Base-by-base conservation (phyloP, 352 stramenopile genomes). In the Thraustochytrium sp. region DNA sequence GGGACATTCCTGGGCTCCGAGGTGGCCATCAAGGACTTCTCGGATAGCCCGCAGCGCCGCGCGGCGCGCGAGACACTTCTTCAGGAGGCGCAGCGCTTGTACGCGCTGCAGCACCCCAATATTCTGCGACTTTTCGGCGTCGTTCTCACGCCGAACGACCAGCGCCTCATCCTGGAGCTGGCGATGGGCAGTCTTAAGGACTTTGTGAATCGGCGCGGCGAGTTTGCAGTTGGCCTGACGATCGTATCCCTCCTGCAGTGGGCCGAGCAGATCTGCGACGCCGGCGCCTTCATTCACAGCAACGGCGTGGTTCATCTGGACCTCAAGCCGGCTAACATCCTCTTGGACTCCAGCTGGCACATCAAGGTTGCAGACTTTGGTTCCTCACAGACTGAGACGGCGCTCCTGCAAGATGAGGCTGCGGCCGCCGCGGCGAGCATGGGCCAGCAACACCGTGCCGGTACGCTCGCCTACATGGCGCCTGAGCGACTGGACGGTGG, bases 311-410 rank as follows among this genome's bases (percentile, higher is more conserved):
- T 77, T 26, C 73, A 82, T 54, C 11, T 73, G 36, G 73, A 82
- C 59, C 48, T 82, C 37, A 82, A 82, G 40, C 73, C 73, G 31
- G 49, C 9, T n/a, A 82, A 82, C 31, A 34, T 82, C 16, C 73
- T 82, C 5, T 23, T 82, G 55, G 73, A 82, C 31, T 11, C 42
- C 16, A 26, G 63, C 26, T 73, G 54, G n/a, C 42, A 82, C 26
- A 26, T 82, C 16, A 82, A 82, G 34, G 84, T 82, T 51, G 49
- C 18, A 3, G 73, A 82, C 29, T 82, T 82, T 3, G 73, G 73
- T 3, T 49, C 42, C 23, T 73, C 73, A 8, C n/a, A n/a, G 5
- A 82, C 42, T 5, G n/a, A 8, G 5, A 18, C 21, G 34, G 26
- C 5, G 0, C 8, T 48, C 37, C n/a, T n/a, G n/a, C n/a, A n/a